These are phyloP conservation scores for Moesziomyces antarcticus DNA, from an alignment of 1,284 basidiomycete genomes.

Conservation along the genomic window DNA sequence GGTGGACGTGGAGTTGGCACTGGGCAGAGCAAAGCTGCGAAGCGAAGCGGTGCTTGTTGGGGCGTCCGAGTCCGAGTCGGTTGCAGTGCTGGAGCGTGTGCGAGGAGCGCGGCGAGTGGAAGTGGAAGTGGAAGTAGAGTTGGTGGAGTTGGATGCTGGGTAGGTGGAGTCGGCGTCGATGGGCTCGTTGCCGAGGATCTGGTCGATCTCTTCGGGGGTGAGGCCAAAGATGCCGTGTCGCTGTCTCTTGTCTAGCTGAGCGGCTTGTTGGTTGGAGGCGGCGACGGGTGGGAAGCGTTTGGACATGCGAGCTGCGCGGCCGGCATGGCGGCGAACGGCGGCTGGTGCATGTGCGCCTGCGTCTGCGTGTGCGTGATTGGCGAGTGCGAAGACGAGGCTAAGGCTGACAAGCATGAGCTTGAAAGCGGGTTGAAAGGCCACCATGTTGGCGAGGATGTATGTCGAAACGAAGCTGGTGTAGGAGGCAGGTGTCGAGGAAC, in stretches of 20 bases:
- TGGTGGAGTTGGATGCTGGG: conserved; percentile 11
- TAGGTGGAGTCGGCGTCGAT: conserved; percentile 8
- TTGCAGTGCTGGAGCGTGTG: conserved; percentile 4
- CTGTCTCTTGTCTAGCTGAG: conserved; percentile 12
- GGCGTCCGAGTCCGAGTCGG: conserved; percentile 1
- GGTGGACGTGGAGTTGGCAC: conserved; percentile 9
- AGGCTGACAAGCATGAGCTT: conserved; percentile 44
- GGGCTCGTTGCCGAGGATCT: conserved; percentile 15
- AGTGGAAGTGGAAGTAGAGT: conserved; percentile 10
- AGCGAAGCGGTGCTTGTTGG: conserved; percentile 3
- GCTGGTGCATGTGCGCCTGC: conserved; percentile 10
- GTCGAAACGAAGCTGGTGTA: not conserved
- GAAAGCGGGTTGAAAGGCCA: conserved; percentile 26
- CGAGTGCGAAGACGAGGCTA: conserved; percentile 20
- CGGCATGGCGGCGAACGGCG: conserved; percentile 33
- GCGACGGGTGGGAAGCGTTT: conserved; percentile 21
- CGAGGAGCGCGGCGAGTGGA: conserved; percentile 4
- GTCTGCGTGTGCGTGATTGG: conserved; percentile 7
- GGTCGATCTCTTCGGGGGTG: conserved; percentile 20
- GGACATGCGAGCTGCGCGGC: conserved; percentile 28
- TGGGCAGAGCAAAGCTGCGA: conserved; percentile 7
- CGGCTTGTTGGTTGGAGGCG: not conserved
- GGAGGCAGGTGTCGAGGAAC: too few species aligned
- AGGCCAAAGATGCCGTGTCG: conserved; percentile 19
- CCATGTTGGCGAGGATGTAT: conserved; percentile 13